phyloP scores from a whole-genome alignment of 768 basidiomycete genomes.

The Suillus clintonianus region DNA sequence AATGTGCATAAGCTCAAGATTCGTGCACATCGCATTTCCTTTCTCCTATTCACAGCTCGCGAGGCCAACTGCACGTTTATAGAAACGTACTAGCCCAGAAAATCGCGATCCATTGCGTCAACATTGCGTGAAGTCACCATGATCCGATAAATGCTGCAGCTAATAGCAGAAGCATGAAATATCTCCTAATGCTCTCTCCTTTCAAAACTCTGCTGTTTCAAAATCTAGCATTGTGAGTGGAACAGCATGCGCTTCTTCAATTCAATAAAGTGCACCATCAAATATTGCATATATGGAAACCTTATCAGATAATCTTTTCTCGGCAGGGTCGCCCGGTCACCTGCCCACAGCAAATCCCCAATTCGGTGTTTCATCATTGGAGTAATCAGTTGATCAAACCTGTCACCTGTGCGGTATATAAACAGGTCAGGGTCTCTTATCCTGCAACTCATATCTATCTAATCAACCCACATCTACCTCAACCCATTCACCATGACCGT shows the following conservation, averaged over 20 bases:
- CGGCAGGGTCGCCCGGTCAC: neutral
- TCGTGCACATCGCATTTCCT: neutral
- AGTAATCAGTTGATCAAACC: neutral
- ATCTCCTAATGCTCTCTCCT: neutral
- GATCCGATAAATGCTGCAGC: neutral
- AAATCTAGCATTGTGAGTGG: neutral
- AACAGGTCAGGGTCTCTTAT: neutral
- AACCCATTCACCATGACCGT: neutral
- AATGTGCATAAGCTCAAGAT: neutral
- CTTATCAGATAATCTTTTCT: neutral
- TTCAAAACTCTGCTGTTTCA: neutral
- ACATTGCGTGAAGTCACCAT: neutral
- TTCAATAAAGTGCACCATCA: neutral
- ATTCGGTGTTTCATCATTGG: neutral
- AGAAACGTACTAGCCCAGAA: neutral
- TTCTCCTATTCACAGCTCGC: neutral
- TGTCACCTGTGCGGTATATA: neutral
- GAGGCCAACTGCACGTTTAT: neutral
- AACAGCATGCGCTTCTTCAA: neutral
- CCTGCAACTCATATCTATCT: neutral
- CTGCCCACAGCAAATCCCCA: neutral
- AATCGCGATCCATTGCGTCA: neutral
- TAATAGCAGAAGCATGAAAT: neutral
- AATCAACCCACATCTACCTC: neutral
- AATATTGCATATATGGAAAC: neutral